Percentiles rank a stretch among this genome's conserved stretches.
These are phyloP conservation scores for Marsdenia floribunda DNA, from an alignment of 257 asterid genomes.

Conservation along the genomic window DNA sequence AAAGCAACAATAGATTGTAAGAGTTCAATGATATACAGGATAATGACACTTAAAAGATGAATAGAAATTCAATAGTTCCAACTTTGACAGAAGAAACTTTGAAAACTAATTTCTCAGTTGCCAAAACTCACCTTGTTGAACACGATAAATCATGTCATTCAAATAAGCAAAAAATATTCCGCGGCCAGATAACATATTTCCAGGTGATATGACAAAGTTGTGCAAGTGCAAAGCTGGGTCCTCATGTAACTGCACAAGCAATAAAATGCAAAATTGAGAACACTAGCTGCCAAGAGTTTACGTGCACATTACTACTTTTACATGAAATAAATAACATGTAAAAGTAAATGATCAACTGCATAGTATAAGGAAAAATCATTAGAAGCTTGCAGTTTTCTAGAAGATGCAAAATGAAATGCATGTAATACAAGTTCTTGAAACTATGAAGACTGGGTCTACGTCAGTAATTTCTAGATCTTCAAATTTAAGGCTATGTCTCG, in stretches of 20 bases:
- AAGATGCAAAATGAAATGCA: neutral
- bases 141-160: conserved; percentile 38
- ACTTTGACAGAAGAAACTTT: neutral
- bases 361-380: neutral
- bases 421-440: neutral
- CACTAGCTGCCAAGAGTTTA: neutral
- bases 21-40: neutral
- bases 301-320: neutral
- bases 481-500: neutral
- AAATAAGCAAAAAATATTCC: conserved; percentile 35
- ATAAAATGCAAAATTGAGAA: conserved; percentile 9
- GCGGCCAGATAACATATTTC: conserved; percentile 37
- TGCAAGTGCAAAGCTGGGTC: conserved; percentile 57
- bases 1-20: neutral
- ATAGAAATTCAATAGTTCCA: neutral
- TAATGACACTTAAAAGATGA: neutral
- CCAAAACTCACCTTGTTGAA: conserved; percentile 29
- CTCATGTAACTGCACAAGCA: conserved; percentile 56
- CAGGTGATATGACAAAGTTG: conserved; percentile 43
- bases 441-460: neutral
- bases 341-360: neutral
- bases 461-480: neutral
- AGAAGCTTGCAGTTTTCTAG: neutral
- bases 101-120: neutral
- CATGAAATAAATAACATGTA: neutral